A percentile compares a stretch with the other conserved stretches of the same genome.
phyloP scores from a whole-genome alignment of 768 basidiomycete species.

The Russula virescens region DNA sequence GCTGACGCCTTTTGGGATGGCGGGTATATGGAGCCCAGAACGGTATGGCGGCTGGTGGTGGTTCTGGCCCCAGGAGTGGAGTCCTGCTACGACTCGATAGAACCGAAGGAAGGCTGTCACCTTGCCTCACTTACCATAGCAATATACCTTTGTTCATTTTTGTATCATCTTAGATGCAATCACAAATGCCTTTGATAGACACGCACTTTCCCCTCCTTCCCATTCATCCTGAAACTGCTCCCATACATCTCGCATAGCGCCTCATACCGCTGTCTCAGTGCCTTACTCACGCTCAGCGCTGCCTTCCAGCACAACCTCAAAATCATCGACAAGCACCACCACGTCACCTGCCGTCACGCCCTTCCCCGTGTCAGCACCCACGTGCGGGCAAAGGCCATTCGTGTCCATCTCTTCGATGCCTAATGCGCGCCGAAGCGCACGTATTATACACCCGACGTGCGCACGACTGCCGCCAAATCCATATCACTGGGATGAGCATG shows the following conservation, averaged over 20 bases:
- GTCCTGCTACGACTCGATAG: background rate
- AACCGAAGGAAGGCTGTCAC: too few species aligned
- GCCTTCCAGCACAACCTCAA: too few species aligned
- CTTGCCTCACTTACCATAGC: too few species aligned
- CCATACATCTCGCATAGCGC: conserved; percentile 75
- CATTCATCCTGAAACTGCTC: conserved; percentile 52
- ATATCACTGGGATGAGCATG: too few species aligned
- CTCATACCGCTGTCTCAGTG: conserved; percentile 90
- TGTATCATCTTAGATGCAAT: too few species aligned
- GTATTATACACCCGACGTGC: conserved; percentile 86
- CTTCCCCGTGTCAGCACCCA: too few species aligned
- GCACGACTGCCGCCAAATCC: conserved; percentile 82
- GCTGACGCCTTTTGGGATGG: conserved; percentile 17
- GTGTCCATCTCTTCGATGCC: conserved; percentile 61
- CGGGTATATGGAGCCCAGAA: conserved; percentile 1
- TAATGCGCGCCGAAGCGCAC: conserved; percentile 61
- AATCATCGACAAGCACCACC: conserved; percentile 59
- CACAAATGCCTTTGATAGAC: background rate
- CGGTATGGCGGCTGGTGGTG: background rate
- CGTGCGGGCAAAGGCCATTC: conserved; percentile 23
- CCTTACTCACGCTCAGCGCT: conserved; percentile 78
- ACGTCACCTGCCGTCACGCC: too few species aligned
- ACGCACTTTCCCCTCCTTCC: conserved; percentile 15
- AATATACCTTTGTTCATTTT: too few species aligned
- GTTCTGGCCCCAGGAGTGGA: conserved; percentile 18